Evolutionary conservation across 495 filamentous ascomycete genomes (phyloP).

Genomic region (Aspergillus saccharolyticus): DNA sequence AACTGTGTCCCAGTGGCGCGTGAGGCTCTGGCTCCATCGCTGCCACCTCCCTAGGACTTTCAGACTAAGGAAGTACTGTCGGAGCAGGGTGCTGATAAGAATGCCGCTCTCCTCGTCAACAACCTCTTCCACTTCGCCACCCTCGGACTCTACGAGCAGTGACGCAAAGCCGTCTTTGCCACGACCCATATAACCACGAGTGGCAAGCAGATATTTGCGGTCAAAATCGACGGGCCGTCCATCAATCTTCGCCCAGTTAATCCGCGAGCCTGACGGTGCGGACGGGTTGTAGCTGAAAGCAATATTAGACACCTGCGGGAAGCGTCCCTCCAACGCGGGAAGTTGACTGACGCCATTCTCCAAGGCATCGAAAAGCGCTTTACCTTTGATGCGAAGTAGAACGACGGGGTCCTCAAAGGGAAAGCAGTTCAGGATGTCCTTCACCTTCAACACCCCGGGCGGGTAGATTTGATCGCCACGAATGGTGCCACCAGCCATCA

Average conservation of each 20-base stretch:
- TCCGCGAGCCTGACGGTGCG: slow-evolving; percentile 52
- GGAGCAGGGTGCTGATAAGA: slow-evolving; percentile 74
- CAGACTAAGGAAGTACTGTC: slow-evolving; percentile 83
- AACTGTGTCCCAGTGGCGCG: slow-evolving; percentile 57
- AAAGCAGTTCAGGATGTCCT: slow-evolving; percentile 76
- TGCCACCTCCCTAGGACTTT: slow-evolving; percentile 75
- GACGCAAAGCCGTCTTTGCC: slow-evolving; percentile 82
- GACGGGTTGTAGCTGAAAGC: slow-evolving; percentile 61
- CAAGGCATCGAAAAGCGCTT: slow-evolving; percentile 65
- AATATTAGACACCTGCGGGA: slow-evolving; percentile 79
- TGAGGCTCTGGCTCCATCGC: slow-evolving; percentile 53
- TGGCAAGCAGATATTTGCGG: slow-evolving; percentile 62
- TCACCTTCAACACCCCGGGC: slow-evolving; percentile 66
- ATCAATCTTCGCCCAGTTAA: slow-evolving; percentile 57
- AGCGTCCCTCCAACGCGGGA: slow-evolving; percentile 73
- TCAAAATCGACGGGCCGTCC: slow-evolving; percentile 54
- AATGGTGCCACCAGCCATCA: slow-evolving; percentile 88
- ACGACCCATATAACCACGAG: slow-evolving; percentile 77
- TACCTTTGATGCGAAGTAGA: slow-evolving; percentile 61
- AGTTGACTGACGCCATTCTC: slow-evolving; percentile 78
- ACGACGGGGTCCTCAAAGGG: slow-evolving; percentile 91
- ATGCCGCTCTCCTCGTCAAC: slow-evolving; percentile 82
- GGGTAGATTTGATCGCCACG: slow-evolving; percentile 85
- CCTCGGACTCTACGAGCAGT: slow-evolving; percentile 62
- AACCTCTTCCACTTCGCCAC: slow-evolving; percentile 68